These are phyloP conservation scores for Aspergillus sclerotioniger DNA, from an alignment of 495 filamentous ascomycete species.

Conservation along the genomic window DNA sequence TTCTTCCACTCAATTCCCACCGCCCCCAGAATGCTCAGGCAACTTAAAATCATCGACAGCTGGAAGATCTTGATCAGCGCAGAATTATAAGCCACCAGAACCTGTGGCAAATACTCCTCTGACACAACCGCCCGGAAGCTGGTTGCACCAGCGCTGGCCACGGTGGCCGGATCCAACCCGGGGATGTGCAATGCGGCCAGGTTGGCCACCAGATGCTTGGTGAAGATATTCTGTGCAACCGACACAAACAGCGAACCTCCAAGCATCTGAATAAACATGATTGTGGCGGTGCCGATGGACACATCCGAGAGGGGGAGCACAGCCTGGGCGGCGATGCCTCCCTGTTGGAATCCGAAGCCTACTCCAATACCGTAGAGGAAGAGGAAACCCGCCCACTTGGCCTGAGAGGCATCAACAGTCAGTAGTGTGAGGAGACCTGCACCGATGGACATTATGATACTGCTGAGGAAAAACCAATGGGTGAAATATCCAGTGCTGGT, in stretches of 20 bases:
- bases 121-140: background rate
- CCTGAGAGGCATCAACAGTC: slow-evolving; percentile 43
- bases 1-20: slow-evolving; percentile 9
- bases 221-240: slow-evolving; percentile 12
- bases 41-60: background rate
- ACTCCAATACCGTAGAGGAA: slow-evolving; percentile 69
- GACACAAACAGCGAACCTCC: slow-evolving; percentile 57
- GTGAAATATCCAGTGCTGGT: slow-evolving; percentile 62
- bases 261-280: slow-evolving; percentile 66
- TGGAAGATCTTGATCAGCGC: slow-evolving; percentile 8
- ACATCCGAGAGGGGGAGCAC: slow-evolving; percentile 56
- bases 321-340: slow-evolving; percentile 62
- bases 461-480: slow-evolving; percentile 54
- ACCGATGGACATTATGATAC: slow-evolving; percentile 56
- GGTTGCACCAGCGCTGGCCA: slow-evolving; percentile 8
- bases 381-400: slow-evolving; percentile 68
- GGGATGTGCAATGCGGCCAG: background rate
- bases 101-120: background rate
- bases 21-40: slow-evolving; percentile 4
- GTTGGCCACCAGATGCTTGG: slow-evolving; percentile 1
- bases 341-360: slow-evolving; percentile 70
- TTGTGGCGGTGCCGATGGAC: slow-evolving; percentile 58
- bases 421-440: slow-evolving; percentile 64
- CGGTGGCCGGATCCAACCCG: background rate
- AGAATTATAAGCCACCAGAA: slow-evolving; percentile 11